Evolutionary conservation across 2,329 filamentous ascomycete genomes (phyloP).

Genomic region (Ceratocystis harringtonii): DNA sequence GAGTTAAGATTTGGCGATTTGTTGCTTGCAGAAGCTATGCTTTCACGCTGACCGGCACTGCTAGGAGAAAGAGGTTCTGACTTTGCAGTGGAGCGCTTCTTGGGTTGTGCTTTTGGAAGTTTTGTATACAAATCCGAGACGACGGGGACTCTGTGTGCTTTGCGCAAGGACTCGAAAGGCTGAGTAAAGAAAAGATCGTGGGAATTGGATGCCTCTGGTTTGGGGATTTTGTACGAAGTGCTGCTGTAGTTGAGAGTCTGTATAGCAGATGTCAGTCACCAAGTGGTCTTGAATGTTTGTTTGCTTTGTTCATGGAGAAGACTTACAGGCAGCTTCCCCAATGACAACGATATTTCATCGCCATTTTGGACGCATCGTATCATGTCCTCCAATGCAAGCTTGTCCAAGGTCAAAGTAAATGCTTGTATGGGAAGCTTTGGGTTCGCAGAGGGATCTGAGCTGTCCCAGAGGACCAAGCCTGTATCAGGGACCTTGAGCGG

Average conservation of each 20-base stretch:
- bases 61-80: neutral
- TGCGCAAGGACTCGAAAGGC: slow-evolving; percentile 32
- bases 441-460: slow-evolving; percentile 29
- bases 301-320: neutral
- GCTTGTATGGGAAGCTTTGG: slow-evolving; percentile 36
- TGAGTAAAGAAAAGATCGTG: slow-evolving; percentile 44
- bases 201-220: slow-evolving; percentile 31
- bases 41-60: slow-evolving; percentile 15
- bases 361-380: slow-evolving; percentile 44
- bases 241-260: slow-evolving; percentile 42
- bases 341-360: slow-evolving; percentile 39
- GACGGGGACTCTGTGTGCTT: slow-evolving; percentile 35
- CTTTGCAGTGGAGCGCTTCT: slow-evolving; percentile 20
- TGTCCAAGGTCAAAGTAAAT: slow-evolving; percentile 42
- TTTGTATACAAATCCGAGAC: slow-evolving; percentile 35
- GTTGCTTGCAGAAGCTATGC: slow-evolving; percentile 17
- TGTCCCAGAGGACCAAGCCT: slow-evolving; percentile 40
- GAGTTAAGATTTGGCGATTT: slow-evolving; percentile 30
- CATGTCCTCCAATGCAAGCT: slow-evolving; percentile 46
- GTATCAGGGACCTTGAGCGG: slow-evolving; percentile 40
- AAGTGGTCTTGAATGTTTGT: neutral
- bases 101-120: slow-evolving; percentile 9
- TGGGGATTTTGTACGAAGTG: slow-evolving; percentile 33
- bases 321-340: slow-evolving; percentile 47
- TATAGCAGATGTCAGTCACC: slow-evolving; percentile 8